Evolutionary conservation across 495 filamentous ascomycete genomes (phyloP).

Genomic region (Neurospora sp.): DNA sequence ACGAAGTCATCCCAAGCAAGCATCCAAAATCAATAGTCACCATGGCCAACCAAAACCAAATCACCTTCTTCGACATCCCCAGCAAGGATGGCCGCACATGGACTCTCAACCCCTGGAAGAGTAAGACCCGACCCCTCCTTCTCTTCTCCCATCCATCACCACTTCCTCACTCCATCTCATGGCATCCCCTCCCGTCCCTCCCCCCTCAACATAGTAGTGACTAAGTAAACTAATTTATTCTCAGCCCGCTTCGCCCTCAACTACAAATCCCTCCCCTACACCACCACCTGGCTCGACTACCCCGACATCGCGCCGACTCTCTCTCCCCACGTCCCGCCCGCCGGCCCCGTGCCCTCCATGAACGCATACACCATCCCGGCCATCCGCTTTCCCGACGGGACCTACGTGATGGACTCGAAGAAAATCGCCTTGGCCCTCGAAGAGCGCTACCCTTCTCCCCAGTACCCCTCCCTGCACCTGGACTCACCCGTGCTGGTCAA

Average conservation of each 20-base stretch:
- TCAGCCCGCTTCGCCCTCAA: slow-evolving; percentile 48
- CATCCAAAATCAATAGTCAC: neutral
- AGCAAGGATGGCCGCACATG: slow-evolving; percentile 37
- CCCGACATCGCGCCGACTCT: slow-evolving; percentile 42
- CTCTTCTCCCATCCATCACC: neutral
- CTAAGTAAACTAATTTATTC: neutral
- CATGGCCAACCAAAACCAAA: slow-evolving; percentile 11
- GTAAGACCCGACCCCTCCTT: slow-evolving; percentile 15
- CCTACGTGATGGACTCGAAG: slow-evolving; percentile 46
- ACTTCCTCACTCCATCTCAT: neutral
- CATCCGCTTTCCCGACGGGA: slow-evolving; percentile 36
- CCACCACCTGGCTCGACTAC: slow-evolving; percentile 56
- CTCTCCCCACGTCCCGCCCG: neutral
- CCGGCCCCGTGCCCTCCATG: slow-evolving; percentile 21
- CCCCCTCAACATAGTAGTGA: too few species aligned
- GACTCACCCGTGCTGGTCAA: slow-evolving; percentile 32
- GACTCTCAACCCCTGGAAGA: slow-evolving; percentile 54
- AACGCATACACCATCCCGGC: slow-evolving; percentile 44
- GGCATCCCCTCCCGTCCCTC: neutral
- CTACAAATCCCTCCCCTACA: slow-evolving; percentile 52
- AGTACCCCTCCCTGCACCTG: slow-evolving; percentile 29
- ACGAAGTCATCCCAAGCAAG: neutral
- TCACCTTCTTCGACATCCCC: slow-evolving; percentile 48
- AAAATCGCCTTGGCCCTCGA: slow-evolving; percentile 45
- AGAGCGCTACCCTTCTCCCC: slow-evolving; percentile 38